Evolutionary conservation across 768 basidiomycete genomes (phyloP), one percentile per base, ranked within the genome.

Genomic region (Podaxis sp.): DNA sequence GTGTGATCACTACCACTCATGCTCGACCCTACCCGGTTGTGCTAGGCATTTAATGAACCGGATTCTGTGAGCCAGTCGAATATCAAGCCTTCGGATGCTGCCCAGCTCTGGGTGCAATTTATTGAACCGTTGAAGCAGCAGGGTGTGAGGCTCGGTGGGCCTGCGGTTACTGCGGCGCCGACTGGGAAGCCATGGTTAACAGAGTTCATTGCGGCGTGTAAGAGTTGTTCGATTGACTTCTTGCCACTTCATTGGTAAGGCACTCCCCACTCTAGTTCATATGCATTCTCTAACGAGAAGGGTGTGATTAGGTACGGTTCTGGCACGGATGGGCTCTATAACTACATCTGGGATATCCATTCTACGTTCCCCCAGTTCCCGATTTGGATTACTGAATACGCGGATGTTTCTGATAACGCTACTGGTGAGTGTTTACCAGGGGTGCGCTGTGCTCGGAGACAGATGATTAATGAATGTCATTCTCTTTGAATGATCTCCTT

Each of bases 381-480:
- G 2, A 72, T 87, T 16, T 89, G 87, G 87, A 77, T 89, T 4
- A 87, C 86, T 4, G 87, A 87, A 64, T 87, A 76, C 68, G 84
- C 83, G 0, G 83, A 83, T 59, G 83, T 80, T 50, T 81, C 81
- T 36, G 68, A 72, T 48, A 80, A 80, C 66, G 70, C 72, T 51
- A 72, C 72, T 47, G 78, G 79, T 77, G 50, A 55, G 72, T 38
- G 42, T 27, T 48, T n/a, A 16, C n/a, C 40, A 14, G 40, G n/a
- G 13, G n/a, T 18, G 40, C 14, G n/a, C 10, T 25, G 36, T 13
- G 42, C 21, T n/a, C 42, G 18, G 27, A 40, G 32, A 23, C 32
- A 18, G n/a, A 27, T 51, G 27, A 14, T 44, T 28, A 50, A 42
- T 11, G 42, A 2, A 3, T 44, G 42, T n/a, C 14, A 1, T 7